phyloP scores from a whole-genome alignment of 352 stramenopile genomes.

The Pythium phragmiticola region DNA sequence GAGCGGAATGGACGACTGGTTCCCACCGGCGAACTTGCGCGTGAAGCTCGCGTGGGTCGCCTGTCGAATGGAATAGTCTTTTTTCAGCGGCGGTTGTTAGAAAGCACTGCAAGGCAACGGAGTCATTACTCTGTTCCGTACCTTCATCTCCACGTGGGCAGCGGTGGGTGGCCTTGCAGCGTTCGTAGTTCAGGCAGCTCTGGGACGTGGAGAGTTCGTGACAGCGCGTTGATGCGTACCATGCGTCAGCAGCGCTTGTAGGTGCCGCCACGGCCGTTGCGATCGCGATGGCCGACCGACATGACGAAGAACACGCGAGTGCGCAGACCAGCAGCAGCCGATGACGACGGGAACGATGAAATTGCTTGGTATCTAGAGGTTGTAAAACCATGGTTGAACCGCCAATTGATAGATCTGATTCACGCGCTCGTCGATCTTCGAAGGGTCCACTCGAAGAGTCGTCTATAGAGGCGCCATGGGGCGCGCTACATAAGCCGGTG shows the following conservation, averaged over 20 bases:
- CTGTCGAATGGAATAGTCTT: constrained; percentile 83
- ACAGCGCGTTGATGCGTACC: constrained; percentile 63
- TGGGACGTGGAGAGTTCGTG: constrained; percentile 40
- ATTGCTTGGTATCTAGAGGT: neutral
- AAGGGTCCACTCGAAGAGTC: neutral
- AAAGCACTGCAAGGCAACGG: neutral
- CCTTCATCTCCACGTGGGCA: constrained; percentile 88
- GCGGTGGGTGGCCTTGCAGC: constrained; percentile 93
- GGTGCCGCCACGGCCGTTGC: neutral
- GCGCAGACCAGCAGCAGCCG: neutral
- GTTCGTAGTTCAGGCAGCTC: constrained; percentile 80
- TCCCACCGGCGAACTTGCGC: constrained; percentile 80
- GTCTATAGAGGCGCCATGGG: neutral
- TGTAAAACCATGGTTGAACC: neutral
- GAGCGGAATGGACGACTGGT: constrained; percentile 65
- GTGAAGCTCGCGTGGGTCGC: constrained; percentile 71
- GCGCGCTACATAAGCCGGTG: neutral
- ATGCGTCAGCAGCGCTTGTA: constrained; percentile 38
- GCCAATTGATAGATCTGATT: neutral
- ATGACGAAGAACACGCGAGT: neutral
- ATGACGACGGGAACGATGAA: neutral
- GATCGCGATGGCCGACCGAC: neutral
- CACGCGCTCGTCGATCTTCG: neutral
- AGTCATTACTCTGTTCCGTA: constrained; percentile 10
- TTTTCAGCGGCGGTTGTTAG: neutral